Evolutionary conservation across 768 basidiomycete species (phyloP), one percentile per base, ranked within the genome.

Genomic region (Lactarius psammicola): DNA sequence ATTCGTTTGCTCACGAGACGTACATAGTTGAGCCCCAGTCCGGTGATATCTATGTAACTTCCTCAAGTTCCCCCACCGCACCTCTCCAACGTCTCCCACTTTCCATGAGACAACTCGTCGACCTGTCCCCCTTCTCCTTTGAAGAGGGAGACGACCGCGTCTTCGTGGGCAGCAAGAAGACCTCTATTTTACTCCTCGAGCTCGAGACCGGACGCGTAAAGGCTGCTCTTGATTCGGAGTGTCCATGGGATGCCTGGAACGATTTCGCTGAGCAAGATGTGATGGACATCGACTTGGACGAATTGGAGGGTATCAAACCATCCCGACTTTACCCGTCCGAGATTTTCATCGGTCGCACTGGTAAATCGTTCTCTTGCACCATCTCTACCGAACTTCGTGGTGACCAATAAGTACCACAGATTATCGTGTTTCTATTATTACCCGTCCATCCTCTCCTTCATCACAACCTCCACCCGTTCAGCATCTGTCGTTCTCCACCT

Each of bases 1-100:
- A 83, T 56, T 74, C 78, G 62, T 72, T 76, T 0, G 75, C 78
- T 31, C 84, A 86, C 71, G 92, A 94, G 74, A 84, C 89, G 53
- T 98, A 96, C 77, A 88, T 98, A 66, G 91, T 98, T 60, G 96
- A 98, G 73, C 96, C 96, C 0, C 91, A 95, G 79, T 89, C 91
- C 5, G 96, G 96, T 8, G 90, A 94, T 72, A 92, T 98, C 69
- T 98, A 91, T 75, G 86, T 97, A 66, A 87, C 93, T 78, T 77
- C 86, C 7, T 83, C 85, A 0, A 58, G 28, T 31, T 63, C 66
- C 6, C 86, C 87, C 1, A 81, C 81, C 17, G 83, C 82, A 58
- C 85, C 89, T 2, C 82, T 98, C 49, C 88, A 94, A 72, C 92
- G 90, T 56, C 89, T 99, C 68, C 94, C 95, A 1, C 85, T 97